Base-by-base conservation (phyloP, 2,329 filamentous ascomycete genomes). In the Colletotrichum sp. region DNA sequence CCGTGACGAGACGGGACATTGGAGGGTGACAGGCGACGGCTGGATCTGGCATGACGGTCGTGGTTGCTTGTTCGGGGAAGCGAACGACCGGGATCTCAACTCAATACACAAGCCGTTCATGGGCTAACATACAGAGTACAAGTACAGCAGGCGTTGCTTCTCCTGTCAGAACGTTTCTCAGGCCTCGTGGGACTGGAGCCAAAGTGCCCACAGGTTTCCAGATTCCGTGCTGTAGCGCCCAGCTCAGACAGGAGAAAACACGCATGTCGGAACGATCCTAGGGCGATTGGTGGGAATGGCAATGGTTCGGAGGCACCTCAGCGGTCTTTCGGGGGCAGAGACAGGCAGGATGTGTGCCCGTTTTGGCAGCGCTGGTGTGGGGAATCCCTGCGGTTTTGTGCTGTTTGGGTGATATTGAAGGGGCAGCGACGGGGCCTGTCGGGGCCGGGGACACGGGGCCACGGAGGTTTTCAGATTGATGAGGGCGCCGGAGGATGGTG, bases 211-310 rank as follows among this genome's bases (percentile, higher is more conserved):
- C 58, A n/a, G 30, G 16, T n/a, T 32, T 61, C 26, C n/a, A n/a
- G 14, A 52, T 52, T 30, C 26, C 36, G 16, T 65, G 63, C 63
- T 52, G 63, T 28, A 52, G 62, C 62, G 16, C 24, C 26, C 7
- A 28, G 12, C 28, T 21, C 26, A 24, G 14, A 52, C 24, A 24
- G 16, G n/a, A 18, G 10, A 14, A 4, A 55, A 24, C 8, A 10
- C n/a, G 32, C 43, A 38, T 36, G 38, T 16, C 66, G 30, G 52
- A 71, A 3, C 13, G 34, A 59, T 52, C 26, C 21, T 48, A 36
- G 59, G 66, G 34, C 55, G 61, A 74, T 72, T 74, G 72, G 72
- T 72, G 72, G 69, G 72, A 74, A 59, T 74, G 67, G 48, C n/a
- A 36, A 43, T 28, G 18, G 21, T 62, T 62, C 34, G 43, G 43